Evolutionary conservation across 225 moss, liverwort and hornwort species (phyloP).

Genomic region (Polytrichum commune): DNA sequence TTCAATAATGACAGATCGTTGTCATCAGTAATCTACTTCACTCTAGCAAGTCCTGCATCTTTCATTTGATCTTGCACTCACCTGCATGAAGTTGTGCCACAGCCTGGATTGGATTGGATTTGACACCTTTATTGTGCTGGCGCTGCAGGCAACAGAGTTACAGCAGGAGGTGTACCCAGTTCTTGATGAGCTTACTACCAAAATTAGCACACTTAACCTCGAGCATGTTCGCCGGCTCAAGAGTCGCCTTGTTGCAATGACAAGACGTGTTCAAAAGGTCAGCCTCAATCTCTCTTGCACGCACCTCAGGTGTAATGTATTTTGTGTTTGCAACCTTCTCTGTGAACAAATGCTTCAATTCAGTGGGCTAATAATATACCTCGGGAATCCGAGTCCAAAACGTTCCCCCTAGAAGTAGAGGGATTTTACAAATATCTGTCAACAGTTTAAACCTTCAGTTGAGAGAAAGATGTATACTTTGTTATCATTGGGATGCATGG

Average conservation of each 20-base stretch:
- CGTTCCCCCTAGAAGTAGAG: no score
- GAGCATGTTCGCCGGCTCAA: conserved; percentile 68
- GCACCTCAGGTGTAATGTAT: background rate
- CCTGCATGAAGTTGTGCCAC: no score
- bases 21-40: no score
- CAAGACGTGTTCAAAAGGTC: conserved; percentile 69
- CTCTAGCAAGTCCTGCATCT: no score
- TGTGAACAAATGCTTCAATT: background rate
- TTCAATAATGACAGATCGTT: no score
- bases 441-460: no score
- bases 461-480: no score
- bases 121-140: background rate
- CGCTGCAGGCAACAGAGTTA: conserved; percentile 37
- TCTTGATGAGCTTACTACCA: conserved; percentile 57
- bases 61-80: no score
- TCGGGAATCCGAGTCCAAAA: background rate
- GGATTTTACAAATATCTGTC: no score
- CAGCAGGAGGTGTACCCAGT: conserved; percentile 65
- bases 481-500: no score
- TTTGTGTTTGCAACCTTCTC: background rate
- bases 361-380: background rate
- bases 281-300: background rate
- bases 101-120: no score
- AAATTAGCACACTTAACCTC: conserved; percentile 62
- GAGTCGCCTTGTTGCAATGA: conserved; percentile 58